Evolutionary conservation across 805 yeast genomes (phyloP).

Genomic region (Ogataea thermomethanolica): DNA sequence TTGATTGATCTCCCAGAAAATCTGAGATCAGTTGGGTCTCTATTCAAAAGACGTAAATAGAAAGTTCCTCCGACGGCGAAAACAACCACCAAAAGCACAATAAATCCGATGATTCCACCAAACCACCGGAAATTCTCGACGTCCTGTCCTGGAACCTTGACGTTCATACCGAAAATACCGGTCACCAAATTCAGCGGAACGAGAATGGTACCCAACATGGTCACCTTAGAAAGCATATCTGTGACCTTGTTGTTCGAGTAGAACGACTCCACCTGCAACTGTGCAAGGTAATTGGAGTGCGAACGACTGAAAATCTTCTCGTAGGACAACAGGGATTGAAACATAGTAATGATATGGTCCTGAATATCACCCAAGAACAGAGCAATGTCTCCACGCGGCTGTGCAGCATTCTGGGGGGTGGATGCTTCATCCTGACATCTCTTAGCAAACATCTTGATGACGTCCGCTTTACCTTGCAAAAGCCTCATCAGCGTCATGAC

Average conservation of each 20-base stretch:
- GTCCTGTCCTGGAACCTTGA: slow-evolving; percentile 70
- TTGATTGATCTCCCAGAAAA: slow-evolving; percentile 23
- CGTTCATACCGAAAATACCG: slow-evolving; percentile 96
- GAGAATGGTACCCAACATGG: slow-evolving; percentile 83
- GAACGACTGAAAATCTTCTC: slow-evolving; percentile 92
- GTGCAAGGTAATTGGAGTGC: slow-evolving; percentile 90
- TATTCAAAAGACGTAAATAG: slow-evolving; percentile 24
- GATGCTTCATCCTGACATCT: slow-evolving; percentile 76
- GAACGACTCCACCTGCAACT: slow-evolving; percentile 88
- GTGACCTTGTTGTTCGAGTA: slow-evolving; percentile 82
- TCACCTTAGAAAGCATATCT: slow-evolving; percentile 82
- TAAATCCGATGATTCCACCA: slow-evolving; percentile 33
- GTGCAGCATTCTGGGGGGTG: slow-evolving; percentile 31
- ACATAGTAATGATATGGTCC: slow-evolving; percentile 96
- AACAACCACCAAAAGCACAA: slow-evolving; percentile 24
- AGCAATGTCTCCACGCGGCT: slow-evolving; percentile 89
- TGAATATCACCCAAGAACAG: slow-evolving; percentile 92
- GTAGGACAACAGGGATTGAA: slow-evolving; percentile 81
- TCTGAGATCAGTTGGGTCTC: slow-evolving; percentile 9
- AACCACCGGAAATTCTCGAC: slow-evolving; percentile 51
- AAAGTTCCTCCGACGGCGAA: slow-evolving; percentile 23
- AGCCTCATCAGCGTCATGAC: slow-evolving; percentile 91
- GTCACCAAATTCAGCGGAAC: slow-evolving; percentile 89
- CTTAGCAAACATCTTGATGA: slow-evolving; percentile 92
- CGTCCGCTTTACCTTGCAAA: slow-evolving; percentile 92